Percentiles rank a stretch among this genome's conserved stretches.
These are phyloP conservation scores for Sugiyamaella lignohabitans DNA, from an alignment of 805 yeast species.

Conservation along the genomic window DNA sequence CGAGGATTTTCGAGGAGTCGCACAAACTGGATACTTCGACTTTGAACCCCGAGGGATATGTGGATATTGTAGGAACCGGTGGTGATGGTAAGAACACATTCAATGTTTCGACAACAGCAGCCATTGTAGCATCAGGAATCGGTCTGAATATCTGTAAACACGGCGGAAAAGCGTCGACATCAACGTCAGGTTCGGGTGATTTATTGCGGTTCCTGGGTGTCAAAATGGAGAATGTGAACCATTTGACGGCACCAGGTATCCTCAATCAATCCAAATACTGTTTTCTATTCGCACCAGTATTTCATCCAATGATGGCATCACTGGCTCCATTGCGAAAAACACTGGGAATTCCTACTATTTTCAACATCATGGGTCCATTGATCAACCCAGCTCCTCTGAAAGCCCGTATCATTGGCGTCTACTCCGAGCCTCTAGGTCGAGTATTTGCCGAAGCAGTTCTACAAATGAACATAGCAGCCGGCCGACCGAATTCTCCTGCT, in stretches of 20 bases:
- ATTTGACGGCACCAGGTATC: conserved; percentile 52
- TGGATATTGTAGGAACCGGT: conserved; percentile 97
- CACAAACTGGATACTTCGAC: conserved; percentile 18
- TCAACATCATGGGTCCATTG: conserved; percentile 90
- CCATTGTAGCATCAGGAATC: conserved; percentile 91
- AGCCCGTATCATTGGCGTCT: conserved; percentile 86
- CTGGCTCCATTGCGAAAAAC: conserved; percentile 73
- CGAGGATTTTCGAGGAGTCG: conserved; percentile 54
- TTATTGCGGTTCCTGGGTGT: conserved; percentile 74
- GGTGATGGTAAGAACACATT: conserved; percentile 98
- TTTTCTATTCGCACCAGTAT: conserved; percentile 86
- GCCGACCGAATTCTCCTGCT: conserved; percentile 42
- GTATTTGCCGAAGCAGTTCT: conserved; percentile 79
- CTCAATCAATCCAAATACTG: conserved; percentile 45
- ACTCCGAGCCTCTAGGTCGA: conserved; percentile 68
- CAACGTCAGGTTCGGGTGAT: conserved; percentile 92
- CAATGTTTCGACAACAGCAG: conserved; percentile 91
- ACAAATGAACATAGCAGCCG: conserved; percentile 46
- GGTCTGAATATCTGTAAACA: conserved; percentile 78
- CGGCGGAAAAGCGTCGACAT: conserved; percentile 96
- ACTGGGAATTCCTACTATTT: conserved; percentile 86
- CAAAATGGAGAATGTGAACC: conserved; percentile 64
- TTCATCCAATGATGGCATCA: conserved; percentile 84
- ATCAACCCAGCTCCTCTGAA: conserved; percentile 80
- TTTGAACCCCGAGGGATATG: conserved; percentile 40